A percentile compares a stretch with the other conserved stretches of the same genome.
Conservation (phyloP, 2,329 filamentous ascomycete species). For the Diaporthe citri region DNA sequence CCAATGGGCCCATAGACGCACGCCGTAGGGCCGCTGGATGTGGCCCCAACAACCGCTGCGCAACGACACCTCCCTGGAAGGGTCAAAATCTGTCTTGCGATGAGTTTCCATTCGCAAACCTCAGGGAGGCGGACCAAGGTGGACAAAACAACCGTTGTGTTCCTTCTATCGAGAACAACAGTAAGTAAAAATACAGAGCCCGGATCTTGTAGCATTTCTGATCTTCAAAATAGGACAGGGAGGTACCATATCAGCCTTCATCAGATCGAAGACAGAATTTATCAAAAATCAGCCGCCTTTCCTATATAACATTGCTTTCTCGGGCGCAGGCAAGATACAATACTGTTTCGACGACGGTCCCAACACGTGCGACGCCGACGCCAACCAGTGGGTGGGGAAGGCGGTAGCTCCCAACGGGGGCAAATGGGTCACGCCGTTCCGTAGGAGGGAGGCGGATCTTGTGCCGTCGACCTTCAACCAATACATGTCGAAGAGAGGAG, state of each 20-base stretch:
- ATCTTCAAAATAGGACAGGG: conserved; percentile 15
- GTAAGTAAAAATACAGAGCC: not conserved
- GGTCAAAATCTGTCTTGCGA: not conserved
- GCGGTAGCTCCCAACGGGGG: not conserved
- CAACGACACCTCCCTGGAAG: not conserved
- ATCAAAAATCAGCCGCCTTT: not conserved
- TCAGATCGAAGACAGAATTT: not conserved
- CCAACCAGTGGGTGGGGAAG: not conserved
- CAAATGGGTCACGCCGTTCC: not conserved
- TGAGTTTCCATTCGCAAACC: conserved; percentile 17
- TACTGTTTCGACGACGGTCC: not conserved
- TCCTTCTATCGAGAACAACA: not conserved
- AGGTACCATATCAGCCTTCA: not conserved
- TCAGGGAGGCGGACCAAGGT: conserved; percentile 1
- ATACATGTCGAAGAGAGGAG: conserved; percentile 12
- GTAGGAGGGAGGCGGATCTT: not conserved
- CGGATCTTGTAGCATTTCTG: not conserved
- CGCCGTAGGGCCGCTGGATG: conserved; percentile 1
- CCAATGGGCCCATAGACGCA: not conserved
- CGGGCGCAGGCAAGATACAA: not conserved
- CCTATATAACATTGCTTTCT: not conserved
- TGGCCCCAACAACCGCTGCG: conserved; percentile 6
- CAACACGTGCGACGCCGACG: not conserved
- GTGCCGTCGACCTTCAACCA: not conserved
- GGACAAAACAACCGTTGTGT: conserved; percentile 19